Conservation (phyloP, 2,329 filamentous ascomycete species). For the Colletotrichum tofieldiae region DNA sequence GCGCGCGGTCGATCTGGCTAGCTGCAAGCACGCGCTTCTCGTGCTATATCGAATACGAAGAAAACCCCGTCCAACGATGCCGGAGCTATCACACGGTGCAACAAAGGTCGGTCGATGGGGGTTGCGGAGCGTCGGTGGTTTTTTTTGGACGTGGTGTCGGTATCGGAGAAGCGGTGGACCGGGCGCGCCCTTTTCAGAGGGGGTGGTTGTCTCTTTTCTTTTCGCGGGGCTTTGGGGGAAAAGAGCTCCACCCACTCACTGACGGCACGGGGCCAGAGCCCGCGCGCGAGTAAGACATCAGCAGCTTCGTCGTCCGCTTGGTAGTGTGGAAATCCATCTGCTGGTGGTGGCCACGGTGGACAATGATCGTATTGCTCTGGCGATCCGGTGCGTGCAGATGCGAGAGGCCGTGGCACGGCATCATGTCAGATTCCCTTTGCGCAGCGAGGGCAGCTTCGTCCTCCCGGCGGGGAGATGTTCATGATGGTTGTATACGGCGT, state of each 20-base stretch:
- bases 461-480: background rate
- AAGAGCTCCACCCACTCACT: slow-evolving; percentile 21
- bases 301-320: background rate
- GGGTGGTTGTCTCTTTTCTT: background rate
- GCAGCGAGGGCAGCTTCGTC: background rate
- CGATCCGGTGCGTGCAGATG: background rate
- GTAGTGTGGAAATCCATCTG: background rate
- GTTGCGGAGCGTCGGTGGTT: background rate
- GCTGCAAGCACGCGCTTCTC: slow-evolving; percentile 21
- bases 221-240: slow-evolving; percentile 24
- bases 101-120: slow-evolving; percentile 11
- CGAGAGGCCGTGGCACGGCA: background rate
- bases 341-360: background rate
- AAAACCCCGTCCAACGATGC: slow-evolving; percentile 15
- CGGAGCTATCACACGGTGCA: slow-evolving; percentile 3
- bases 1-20: slow-evolving; percentile 19
- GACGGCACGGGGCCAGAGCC: background rate
- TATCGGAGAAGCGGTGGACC: slow-evolving; percentile 27
- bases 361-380: background rate
- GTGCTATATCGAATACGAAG: slow-evolving; percentile 30
- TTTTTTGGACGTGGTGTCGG: slow-evolving; percentile 2
- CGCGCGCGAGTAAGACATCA: slow-evolving; percentile 14
- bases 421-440: background rate
- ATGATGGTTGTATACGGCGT: no score
- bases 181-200: slow-evolving; percentile 15